Evolutionary conservation across 2,329 filamentous ascomycete genomes (phyloP).

Genomic region (Rutstroemia sp.): DNA sequence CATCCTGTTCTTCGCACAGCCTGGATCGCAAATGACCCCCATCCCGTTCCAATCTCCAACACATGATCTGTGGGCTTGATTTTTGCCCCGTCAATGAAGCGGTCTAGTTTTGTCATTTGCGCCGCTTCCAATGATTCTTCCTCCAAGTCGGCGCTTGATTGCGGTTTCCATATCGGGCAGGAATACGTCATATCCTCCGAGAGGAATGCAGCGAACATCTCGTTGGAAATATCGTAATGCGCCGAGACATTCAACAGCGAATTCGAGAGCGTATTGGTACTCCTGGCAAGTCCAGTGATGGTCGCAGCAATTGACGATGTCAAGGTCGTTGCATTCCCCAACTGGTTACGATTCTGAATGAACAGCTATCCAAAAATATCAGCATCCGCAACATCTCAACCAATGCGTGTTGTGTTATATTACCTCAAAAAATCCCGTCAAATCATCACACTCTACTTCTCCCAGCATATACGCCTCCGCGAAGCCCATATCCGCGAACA

Average conservation of each 20-base stretch:
- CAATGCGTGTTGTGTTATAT: not conserved
- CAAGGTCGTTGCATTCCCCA: conserved; percentile 57
- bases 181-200: conserved; percentile 74
- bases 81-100: conserved; percentile 57
- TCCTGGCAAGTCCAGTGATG: conserved; percentile 49
- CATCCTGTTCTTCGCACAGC: conserved; percentile 61
- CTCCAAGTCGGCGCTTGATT: conserved; percentile 32
- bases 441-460: conserved; percentile 58
- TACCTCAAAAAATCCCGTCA: conserved; percentile 63
- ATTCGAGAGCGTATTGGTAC: conserved; percentile 50
- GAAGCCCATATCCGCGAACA: conserved; percentile 72
- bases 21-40: conserved; percentile 67
- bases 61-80: conserved; percentile 61
- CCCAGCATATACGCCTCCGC: conserved; percentile 61
- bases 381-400: not conserved
- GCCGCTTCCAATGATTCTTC: conserved; percentile 56
- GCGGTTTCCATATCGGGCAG: conserved; percentile 57
- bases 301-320: conserved; percentile 52
- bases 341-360: conserved; percentile 56
- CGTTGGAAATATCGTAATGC: conserved; percentile 71
- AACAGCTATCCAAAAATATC: conserved; percentile 47
- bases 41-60: conserved; percentile 68
- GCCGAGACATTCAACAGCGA: conserved; percentile 60
- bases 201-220: conserved; percentile 68
- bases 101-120: conserved; percentile 58